Percentiles rank a stretch among this genome's conserved stretches.
phyloP scores from a whole-genome alignment of 495 filamentous ascomycete species.

The Bryoglossum gracile region DNA sequence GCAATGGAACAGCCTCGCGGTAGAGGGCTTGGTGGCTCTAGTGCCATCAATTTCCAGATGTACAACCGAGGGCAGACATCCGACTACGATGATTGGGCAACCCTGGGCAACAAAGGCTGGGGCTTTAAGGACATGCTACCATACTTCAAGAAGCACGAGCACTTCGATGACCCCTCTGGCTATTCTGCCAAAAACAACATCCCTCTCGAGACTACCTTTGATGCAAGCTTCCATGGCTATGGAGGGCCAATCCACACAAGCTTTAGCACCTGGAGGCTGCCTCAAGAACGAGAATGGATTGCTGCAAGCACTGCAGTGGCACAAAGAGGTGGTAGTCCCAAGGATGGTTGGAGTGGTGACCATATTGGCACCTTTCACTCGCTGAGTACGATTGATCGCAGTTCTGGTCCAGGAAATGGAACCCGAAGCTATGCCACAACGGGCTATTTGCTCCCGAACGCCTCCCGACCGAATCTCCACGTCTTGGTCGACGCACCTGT shows the following conservation, averaged over 20 bases:
- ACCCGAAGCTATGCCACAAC: slow-evolving; percentile 46
- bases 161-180: slow-evolving; percentile 39
- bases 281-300: slow-evolving; percentile 28
- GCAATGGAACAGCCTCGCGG: slow-evolving; percentile 35
- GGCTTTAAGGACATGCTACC: slow-evolving; percentile 36
- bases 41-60: slow-evolving; percentile 40
- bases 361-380: slow-evolving; percentile 3
- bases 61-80: slow-evolving; percentile 29
- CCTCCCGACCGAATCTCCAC: slow-evolving; percentile 17
- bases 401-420: neutral
- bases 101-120: slow-evolving; percentile 29
- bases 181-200: slow-evolving; percentile 11
- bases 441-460: slow-evolving; percentile 41
- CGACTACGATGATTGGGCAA: slow-evolving; percentile 35
- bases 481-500: slow-evolving; percentile 8
- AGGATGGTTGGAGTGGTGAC: neutral
- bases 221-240: slow-evolving; percentile 28
- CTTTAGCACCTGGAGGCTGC: slow-evolving; percentile 48
- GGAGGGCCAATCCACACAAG: slow-evolving; percentile 39
- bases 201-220: slow-evolving; percentile 34
- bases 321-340: neutral
- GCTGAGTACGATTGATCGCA: slow-evolving; percentile 2
- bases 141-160: slow-evolving; percentile 49
- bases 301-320: neutral
- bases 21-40: slow-evolving; percentile 45